Base-by-base conservation (phyloP, 2,329 filamentous ascomycete species). In the Diaporthe batatas region DNA sequence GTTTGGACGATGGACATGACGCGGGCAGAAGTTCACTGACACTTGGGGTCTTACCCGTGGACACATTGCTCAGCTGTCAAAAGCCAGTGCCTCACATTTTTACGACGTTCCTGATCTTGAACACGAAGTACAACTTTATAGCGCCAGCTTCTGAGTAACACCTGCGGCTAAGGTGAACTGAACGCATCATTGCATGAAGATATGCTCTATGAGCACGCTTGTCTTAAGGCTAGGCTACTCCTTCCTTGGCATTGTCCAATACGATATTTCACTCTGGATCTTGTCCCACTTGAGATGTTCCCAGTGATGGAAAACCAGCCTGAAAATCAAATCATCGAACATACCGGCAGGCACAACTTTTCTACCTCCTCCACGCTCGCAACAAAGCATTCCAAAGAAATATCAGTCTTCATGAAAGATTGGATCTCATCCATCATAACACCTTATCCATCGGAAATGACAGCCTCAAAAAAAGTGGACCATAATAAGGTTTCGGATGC, bases 401-500 rank as follows among this genome's bases (percentile, higher is more conserved):
- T 18, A 0, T 14, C 18, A 6, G 39, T 42, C 39, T 18, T 18
- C 39, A 18, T 2, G 5, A 5, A 42, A 14, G 6, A 16, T 42
- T 42, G 14, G 29, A 29, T 29, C 29, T 29, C 29, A 29, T 29
- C 29, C 5, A 29, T 29, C 29, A 3, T 18, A 51, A 51, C 6
- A 12, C n/a, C 3, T 21, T 16, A 53, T 21, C 8, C 32, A 29
- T 49, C 16, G n/a, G 0, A n/a, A 14, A 14, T 3, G 12, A 23
- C n/a, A 25, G 25, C 3, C n/a, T 36, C n/a, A 8, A 29, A 67
- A 53, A 23, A 7, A 29, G 21, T 21, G n/a, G 2, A 11, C 7
- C 1, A 39, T 1, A 53, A 67, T 10, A 67, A 67, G 25, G 42
- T 67, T 67, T 67, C 62, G 47, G 47, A 32, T 23, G 47, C 62